Percentiles rank a stretch among this genome's conserved stretches.
Evolutionary conservation across 1,139 yeast genomes (phyloP).

Genomic region (Blastobotrys illinoisensis): DNA sequence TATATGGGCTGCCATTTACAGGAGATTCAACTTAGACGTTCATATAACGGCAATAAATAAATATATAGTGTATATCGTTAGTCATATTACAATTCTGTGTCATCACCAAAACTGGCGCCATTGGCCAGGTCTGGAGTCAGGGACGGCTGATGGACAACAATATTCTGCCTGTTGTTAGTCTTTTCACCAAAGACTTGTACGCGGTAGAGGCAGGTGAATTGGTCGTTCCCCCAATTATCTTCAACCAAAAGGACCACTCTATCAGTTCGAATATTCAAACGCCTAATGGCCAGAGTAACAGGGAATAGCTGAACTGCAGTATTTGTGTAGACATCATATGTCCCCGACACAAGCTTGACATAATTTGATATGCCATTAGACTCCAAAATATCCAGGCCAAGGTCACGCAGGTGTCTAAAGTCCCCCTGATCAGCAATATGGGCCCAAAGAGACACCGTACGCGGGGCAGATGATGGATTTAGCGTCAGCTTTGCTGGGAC

Average conservation of each 20-base stretch:
- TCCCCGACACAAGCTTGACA: constrained; percentile 25
- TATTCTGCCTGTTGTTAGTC: background rate
- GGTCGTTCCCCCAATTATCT: constrained; percentile 33
- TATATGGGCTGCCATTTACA: no score
- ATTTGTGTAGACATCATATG: constrained; percentile 25
- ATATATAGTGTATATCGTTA: background rate
- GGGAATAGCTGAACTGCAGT: constrained; percentile 30
- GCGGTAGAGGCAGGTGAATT: constrained; percentile 33
- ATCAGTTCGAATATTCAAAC: constrained; percentile 16
- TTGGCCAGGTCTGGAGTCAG: background rate
- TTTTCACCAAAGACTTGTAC: constrained; percentile 29
- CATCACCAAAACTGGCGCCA: constrained; percentile 9
- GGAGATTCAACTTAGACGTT: background rate
- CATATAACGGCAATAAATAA: background rate
- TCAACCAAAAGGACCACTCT: constrained; percentile 23
- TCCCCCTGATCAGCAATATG: constrained; percentile 20
- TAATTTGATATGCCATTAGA: constrained; percentile 9
- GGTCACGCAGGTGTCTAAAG: background rate
- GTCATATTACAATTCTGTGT: constrained; percentile 6
- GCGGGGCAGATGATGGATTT: constrained; percentile 30
- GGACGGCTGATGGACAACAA: background rate
- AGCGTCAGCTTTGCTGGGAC: constrained; percentile 25
- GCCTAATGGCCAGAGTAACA: constrained; percentile 22
- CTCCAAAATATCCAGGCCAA: constrained; percentile 3
- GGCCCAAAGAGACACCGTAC: constrained; percentile 29